These are phyloP conservation scores for Rosellinia necatrix DNA, from an alignment of 2,329 filamentous ascomycete species.

Conservation along the genomic window DNA sequence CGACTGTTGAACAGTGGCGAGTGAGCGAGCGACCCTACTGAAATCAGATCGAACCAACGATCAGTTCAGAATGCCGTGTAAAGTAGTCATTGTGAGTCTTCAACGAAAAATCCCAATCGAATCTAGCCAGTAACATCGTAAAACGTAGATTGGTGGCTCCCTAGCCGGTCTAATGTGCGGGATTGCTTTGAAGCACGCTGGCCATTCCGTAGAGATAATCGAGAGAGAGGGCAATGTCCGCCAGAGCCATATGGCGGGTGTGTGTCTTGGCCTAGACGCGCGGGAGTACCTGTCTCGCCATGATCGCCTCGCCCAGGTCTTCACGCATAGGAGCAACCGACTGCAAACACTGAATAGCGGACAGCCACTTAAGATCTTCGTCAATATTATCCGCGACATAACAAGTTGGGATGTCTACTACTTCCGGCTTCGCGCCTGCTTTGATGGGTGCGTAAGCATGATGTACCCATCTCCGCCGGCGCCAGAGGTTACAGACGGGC, in stretches of 20 bases:
- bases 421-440: slow-evolving; percentile 22
- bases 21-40: too few species aligned
- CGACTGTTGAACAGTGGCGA: too few species aligned
- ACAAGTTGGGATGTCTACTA: slow-evolving; percentile 26
- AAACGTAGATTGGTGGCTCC: slow-evolving; percentile 26
- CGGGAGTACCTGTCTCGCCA: slow-evolving; percentile 3
- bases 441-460: slow-evolving; percentile 19
- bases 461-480: slow-evolving; percentile 5
- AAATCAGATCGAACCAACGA: too few species aligned
- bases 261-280: slow-evolving; percentile 13
- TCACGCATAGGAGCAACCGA: neutral
- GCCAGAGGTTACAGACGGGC: neutral
- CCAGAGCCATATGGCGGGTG: slow-evolving; percentile 24
- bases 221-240: slow-evolving; percentile 20
- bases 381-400: neutral
- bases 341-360: slow-evolving; percentile 1
- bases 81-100: too few species aligned
- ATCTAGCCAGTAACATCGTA: too few species aligned
- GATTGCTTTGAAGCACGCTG: slow-evolving; percentile 21
- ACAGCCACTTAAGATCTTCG: too few species aligned
- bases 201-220: slow-evolving; percentile 14
- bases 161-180: slow-evolving; percentile 27
- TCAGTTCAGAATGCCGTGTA: too few species aligned
- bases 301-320: neutral
- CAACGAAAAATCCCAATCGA: too few species aligned